phyloP scores from a whole-genome alignment of 805 yeast genomes.

The Suhomyces pyralidae region DNA sequence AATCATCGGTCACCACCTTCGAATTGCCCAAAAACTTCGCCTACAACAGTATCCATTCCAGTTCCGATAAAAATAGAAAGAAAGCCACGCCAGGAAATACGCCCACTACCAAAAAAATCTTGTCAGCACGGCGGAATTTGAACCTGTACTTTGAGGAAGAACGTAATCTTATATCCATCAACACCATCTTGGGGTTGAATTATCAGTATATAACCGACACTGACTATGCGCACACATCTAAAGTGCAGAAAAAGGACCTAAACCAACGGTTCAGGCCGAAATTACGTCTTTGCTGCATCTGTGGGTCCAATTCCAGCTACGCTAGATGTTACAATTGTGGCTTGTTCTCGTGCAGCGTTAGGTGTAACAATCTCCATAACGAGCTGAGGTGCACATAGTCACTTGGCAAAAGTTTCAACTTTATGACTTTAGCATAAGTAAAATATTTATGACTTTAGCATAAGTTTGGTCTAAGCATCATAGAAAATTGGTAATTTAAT shows the following conservation, averaged over 20 bases:
- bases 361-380: conserved; percentile 37
- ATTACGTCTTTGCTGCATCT: conserved; percentile 39
- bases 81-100: conserved; percentile 39
- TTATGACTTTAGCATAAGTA: neutral
- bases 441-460: neutral
- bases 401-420: neutral
- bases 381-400: conserved; percentile 37
- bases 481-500: neutral
- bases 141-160: conserved; percentile 46
- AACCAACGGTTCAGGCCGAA: conserved; percentile 25
- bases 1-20: conserved; percentile 27
- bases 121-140: conserved; percentile 42
- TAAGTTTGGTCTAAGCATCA: neutral
- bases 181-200: conserved; percentile 39
- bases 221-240: conserved; percentile 14
- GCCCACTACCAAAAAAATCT: conserved; percentile 40
- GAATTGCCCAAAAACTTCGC: conserved; percentile 42
- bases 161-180: conserved; percentile 40
- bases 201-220: conserved; percentile 40
- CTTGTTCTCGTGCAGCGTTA: conserved; percentile 38
- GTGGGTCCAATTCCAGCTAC: conserved; percentile 36
- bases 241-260: conserved; percentile 10
- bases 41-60: conserved; percentile 30
- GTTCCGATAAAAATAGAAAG: conserved; percentile 18
- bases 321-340: conserved; percentile 41